phyloP scores from a whole-genome alignment of 1,284 basidiomycete species.

The Austropuccinia psidii region DNA sequence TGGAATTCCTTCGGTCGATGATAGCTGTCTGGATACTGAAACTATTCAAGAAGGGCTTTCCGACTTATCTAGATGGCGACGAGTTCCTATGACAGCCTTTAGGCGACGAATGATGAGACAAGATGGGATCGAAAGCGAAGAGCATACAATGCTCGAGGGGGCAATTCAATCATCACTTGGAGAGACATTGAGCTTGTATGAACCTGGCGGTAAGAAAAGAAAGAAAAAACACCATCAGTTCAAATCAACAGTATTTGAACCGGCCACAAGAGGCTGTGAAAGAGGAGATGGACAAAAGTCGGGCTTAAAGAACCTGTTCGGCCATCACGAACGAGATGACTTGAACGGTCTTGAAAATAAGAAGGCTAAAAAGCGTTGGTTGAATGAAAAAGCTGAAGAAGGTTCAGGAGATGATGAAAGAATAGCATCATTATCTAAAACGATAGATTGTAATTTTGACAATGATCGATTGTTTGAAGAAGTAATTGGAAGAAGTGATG shows the following conservation, averaged over 20 bases:
- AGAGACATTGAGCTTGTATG: constrained; percentile 3
- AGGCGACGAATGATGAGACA: constrained; percentile 34
- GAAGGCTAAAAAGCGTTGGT: too few species aligned
- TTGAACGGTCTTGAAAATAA: too few species aligned
- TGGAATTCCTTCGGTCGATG: constrained; percentile 24
- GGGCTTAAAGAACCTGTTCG: too few species aligned
- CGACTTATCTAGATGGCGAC: constrained; percentile 42
- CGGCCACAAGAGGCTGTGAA: too few species aligned
- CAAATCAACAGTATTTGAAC: too few species aligned
- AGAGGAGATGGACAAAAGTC: too few species aligned
- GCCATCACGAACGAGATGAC: too few species aligned
- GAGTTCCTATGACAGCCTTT: constrained; percentile 45
- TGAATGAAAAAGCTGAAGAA: too few species aligned
- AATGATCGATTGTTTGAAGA: too few species aligned
- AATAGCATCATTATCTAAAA: too few species aligned
- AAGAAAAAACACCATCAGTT: constrained; percentile 6
- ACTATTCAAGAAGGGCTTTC: not conserved
- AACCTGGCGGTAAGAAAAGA: not conserved
- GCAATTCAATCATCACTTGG: not conserved
- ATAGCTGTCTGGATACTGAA: constrained; percentile 7
- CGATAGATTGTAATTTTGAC: too few species aligned
- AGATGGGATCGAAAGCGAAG: not conserved
- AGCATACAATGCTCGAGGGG: constrained; percentile 14
- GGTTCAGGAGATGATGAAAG: too few species aligned
- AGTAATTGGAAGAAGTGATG: not conserved